Evolutionary conservation across 768 basidiomycete genomes (phyloP).

Genomic region (Lentinula sp.): DNA sequence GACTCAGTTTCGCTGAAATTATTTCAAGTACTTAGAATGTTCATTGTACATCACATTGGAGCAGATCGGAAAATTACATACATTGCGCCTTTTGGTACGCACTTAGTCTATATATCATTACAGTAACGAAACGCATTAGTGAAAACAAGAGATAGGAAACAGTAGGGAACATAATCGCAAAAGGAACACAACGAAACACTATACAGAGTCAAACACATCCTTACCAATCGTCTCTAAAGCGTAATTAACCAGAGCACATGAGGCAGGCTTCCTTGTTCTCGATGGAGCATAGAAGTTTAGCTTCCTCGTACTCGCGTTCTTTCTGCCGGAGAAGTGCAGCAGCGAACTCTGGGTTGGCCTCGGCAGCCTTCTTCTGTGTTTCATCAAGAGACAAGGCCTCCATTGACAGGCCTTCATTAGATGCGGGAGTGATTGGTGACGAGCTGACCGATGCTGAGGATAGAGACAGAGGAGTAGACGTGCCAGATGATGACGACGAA

Average conservation of each 20-base stretch:
- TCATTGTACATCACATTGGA: background rate
- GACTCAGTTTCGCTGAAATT: background rate
- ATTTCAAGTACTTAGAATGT: too few relatives aligned
- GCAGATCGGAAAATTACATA: background rate
- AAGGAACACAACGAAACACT: too few relatives aligned
- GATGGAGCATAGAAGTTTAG: slow-evolving; percentile 74
- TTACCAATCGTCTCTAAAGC: background rate
- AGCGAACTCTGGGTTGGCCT: slow-evolving; percentile 66
- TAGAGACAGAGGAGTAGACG: slow-evolving; percentile 23
- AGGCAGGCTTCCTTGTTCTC: slow-evolving; percentile 94
- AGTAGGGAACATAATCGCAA: background rate
- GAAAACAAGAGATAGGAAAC: too few relatives aligned
- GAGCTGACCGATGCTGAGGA: slow-evolving; percentile 13
- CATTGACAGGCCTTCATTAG: slow-evolving; percentile 17
- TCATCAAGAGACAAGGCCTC: slow-evolving; percentile 40
- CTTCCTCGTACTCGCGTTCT: slow-evolving; percentile 75
- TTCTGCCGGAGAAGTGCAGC: slow-evolving; percentile 68
- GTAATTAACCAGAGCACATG: slow-evolving; percentile 74
- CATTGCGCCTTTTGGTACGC: background rate
- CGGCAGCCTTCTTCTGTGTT: slow-evolving; percentile 46
- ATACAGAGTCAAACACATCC: too few relatives aligned
- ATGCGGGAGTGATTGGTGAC: slow-evolving; percentile 21
- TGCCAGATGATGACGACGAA: slow-evolving; percentile 12
- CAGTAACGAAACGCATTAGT: too few relatives aligned
- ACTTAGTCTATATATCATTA: background rate